Percentiles rank a stretch among this genome's conserved stretches.
Conservation (phyloP, 768 basidiomycete genomes). For the Astraeus odoratus region DNA sequence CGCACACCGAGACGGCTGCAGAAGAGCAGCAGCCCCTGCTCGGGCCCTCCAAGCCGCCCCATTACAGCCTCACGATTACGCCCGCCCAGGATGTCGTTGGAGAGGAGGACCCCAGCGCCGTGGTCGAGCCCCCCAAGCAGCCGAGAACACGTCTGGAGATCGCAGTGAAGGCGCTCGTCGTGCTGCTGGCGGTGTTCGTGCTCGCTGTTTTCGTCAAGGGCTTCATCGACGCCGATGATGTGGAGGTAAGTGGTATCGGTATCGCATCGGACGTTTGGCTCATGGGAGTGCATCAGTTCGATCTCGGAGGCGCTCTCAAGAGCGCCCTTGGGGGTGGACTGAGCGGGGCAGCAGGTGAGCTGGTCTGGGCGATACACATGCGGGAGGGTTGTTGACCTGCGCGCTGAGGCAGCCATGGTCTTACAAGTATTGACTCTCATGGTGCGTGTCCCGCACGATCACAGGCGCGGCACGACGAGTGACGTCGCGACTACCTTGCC, state of each 20-base stretch:
- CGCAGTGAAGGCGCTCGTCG: conserved; percentile 27
- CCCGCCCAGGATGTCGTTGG: no score
- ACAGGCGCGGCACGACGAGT: not conserved
- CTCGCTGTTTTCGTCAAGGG: conserved; percentile 58
- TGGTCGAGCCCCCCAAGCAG: no score
- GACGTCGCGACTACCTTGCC: not conserved
- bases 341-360: conserved; percentile 75
- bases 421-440: conserved; percentile 88
- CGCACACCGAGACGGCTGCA: no score
- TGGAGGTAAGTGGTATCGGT: conserved; percentile 41
- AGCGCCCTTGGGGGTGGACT: conserved; percentile 85
- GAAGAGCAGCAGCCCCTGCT: no score
- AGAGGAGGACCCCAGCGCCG: no score
- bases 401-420: conserved; percentile 68
- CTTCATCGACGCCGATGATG: conserved; percentile 61
- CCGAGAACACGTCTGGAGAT: conserved; percentile 10
- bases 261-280: no score
- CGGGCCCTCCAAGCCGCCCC: no score
- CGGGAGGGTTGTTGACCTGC: not conserved
- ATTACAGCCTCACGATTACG: no score
- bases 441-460: conserved; percentile 30
- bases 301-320: conserved; percentile 68
- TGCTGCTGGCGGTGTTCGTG: conserved; percentile 30
- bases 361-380: not conserved
- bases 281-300: conserved; percentile 59